These are phyloP conservation scores for Moricandia moricandioides DNA, from an alignment of 345 rosid genomes.

Conservation along the genomic window DNA sequence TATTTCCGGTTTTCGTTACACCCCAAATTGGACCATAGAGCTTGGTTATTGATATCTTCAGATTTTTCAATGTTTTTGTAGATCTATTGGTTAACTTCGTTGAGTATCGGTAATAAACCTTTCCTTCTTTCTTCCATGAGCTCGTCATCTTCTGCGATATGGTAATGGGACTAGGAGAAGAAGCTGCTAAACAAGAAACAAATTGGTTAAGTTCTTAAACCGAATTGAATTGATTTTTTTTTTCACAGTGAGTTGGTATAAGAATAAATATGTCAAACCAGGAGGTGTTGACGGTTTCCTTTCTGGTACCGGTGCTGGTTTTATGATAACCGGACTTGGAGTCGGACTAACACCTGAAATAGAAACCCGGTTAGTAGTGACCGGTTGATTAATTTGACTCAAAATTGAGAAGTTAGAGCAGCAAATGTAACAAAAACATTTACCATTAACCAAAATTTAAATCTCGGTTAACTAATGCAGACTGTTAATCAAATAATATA, in stretches of 20 bases:
- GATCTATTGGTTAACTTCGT: conserved; percentile 66
- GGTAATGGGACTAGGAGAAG: conserved; percentile 48
- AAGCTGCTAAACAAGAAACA: conserved; percentile 37
- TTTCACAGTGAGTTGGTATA: not conserved
- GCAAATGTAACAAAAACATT: not conserved
- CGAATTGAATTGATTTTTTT: not conserved
- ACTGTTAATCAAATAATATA: not conserved
- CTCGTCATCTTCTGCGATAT: conserved; percentile 64
- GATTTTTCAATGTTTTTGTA: conserved; percentile 47
- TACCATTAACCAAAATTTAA: not conserved
- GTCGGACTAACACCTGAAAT: conserved; percentile 32
- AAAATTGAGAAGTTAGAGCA: too few species aligned
- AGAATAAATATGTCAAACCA: conserved; percentile 40
- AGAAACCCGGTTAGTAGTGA: not conserved
- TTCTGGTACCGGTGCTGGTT: conserved; percentile 41
- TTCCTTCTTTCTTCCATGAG: conserved; percentile 64
- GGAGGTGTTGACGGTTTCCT: conserved; percentile 51
- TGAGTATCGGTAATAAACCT: conserved; percentile 71
- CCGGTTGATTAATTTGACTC: too few species aligned
- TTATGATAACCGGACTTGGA: conserved; percentile 49
- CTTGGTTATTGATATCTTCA: conserved; percentile 63
- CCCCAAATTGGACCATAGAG: conserved; percentile 97
- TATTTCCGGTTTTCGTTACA: conserved; percentile 49
- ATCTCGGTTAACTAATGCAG: not conserved
- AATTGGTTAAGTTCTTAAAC: not conserved